Conservation (phyloP, 2,329 filamentous ascomycete genomes). For the Keithomyces neogunnii region DNA sequence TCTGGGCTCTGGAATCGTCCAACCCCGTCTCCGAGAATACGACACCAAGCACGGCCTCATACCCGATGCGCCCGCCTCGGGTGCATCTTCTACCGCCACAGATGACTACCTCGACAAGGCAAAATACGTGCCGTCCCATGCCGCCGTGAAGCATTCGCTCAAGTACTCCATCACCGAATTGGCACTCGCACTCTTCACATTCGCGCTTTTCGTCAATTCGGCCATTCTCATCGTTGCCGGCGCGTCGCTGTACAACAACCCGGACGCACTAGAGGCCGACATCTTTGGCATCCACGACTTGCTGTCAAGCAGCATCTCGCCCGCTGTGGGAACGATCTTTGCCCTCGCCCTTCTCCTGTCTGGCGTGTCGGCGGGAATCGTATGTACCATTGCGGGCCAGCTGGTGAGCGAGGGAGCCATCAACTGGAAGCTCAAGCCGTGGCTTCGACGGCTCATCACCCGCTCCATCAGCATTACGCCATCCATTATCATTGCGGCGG, state of each 20-base stretch:
- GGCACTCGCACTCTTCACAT: constrained; percentile 66
- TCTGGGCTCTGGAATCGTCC: constrained; percentile 61
- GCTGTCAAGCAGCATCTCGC: constrained; percentile 59
- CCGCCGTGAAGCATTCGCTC: constrained; percentile 65
- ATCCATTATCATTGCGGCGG: constrained; percentile 73
- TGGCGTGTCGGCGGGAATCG: constrained; percentile 73
- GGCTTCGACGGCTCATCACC: constrained; percentile 71
- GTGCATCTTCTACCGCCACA: constrained; percentile 16
- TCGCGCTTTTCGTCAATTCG: constrained; percentile 77
- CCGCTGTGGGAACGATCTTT: constrained; percentile 75
- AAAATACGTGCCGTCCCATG: constrained; percentile 61
- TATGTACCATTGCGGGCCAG: constrained; percentile 83
- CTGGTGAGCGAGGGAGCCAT: constrained; percentile 82
- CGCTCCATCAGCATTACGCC: constrained; percentile 74
- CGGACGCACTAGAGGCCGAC: constrained; percentile 58
- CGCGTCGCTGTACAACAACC: constrained; percentile 58
- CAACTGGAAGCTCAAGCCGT: constrained; percentile 65
- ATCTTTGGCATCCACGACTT: constrained; percentile 77
- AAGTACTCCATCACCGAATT: constrained; percentile 67
- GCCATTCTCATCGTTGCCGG: constrained; percentile 77
- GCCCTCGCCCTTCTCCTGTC: constrained; percentile 73
- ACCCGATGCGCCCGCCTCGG: constrained; percentile 22
- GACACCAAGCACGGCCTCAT: constrained; percentile 49
- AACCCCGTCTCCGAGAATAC: constrained; percentile 56
- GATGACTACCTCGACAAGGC: constrained; percentile 34